Evolutionary conservation across 1,139 yeast species (phyloP).

Genomic region (Citeromyces hawaiiensis): DNA sequence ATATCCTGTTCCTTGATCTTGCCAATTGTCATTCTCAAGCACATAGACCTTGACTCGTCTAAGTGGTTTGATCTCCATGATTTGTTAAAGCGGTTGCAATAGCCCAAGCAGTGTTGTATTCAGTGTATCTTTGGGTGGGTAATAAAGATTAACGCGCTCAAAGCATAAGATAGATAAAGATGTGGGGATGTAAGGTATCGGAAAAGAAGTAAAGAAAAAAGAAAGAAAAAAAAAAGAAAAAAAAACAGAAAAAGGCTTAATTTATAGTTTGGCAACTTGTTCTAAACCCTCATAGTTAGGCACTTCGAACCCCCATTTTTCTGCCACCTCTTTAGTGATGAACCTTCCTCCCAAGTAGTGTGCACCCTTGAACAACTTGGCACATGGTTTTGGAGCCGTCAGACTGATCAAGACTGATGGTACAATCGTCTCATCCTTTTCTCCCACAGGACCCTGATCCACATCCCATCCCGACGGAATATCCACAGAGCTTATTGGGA

Average conservation of each 20-base stretch:
- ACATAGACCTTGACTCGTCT: constrained; percentile 84
- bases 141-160: too few relatives aligned
- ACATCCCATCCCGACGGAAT: constrained; percentile 98
- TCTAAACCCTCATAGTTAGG: constrained; percentile 41
- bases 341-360: constrained; percentile 93
- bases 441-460: constrained; percentile 57
- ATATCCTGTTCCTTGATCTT: constrained; percentile 87
- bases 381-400: constrained; percentile 91
- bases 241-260: background rate
- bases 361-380: constrained; percentile 22
- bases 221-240: background rate
- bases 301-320: constrained; percentile 54
- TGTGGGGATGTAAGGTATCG: too few relatives aligned
- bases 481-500: constrained; percentile 60
- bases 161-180: too few relatives aligned
- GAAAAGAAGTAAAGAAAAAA: too few relatives aligned
- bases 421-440: constrained; percentile 21
- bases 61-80: constrained; percentile 19
- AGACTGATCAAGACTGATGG: constrained; percentile 69
- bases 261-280: constrained; percentile 22
- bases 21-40: constrained; percentile 74
- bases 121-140: too few relatives aligned
- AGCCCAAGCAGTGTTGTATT: too few relatives aligned
- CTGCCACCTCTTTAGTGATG: constrained; percentile 50
- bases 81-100: background rate